Evolutionary conservation across 2,329 filamentous ascomycete genomes (phyloP).

Genomic region (Reticulascus tulasneorum): DNA sequence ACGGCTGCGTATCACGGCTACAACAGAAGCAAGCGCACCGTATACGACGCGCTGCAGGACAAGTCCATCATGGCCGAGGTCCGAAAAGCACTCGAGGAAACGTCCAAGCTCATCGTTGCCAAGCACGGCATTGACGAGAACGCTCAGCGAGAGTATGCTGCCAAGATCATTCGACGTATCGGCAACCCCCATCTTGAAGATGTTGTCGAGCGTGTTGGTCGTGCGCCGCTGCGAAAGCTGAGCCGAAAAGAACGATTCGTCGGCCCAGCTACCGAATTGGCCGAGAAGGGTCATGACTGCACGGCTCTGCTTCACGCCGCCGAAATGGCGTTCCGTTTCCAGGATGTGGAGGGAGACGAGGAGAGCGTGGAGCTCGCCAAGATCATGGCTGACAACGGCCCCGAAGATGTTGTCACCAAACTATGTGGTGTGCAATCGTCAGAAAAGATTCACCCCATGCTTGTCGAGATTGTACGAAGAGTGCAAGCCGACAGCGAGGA

Average conservation of each 20-base stretch:
- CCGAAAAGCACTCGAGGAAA: constrained; percentile 76
- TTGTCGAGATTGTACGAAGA: constrained; percentile 75
- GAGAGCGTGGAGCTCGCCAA: constrained; percentile 83
- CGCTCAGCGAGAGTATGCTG: constrained; percentile 81
- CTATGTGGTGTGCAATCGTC: constrained; percentile 74
- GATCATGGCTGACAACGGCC: constrained; percentile 70
- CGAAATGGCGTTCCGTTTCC: constrained; percentile 93
- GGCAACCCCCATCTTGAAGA: constrained; percentile 92
- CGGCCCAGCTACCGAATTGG: constrained; percentile 83
- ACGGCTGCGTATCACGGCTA: constrained; percentile 95
- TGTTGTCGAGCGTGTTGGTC: constrained; percentile 89
- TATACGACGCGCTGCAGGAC: constrained; percentile 85
- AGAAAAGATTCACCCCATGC: constrained; percentile 73
- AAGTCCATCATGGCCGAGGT: constrained; percentile 76
- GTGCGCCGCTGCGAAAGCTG: constrained; percentile 90
- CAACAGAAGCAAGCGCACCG: constrained; percentile 77
- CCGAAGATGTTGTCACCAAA: constrained; percentile 73
- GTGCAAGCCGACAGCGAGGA: constrained; percentile 66
- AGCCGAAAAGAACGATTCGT: constrained; percentile 95
- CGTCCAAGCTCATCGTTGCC: constrained; percentile 75
- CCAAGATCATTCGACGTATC: constrained; percentile 89
- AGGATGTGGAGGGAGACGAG: constrained; percentile 87
- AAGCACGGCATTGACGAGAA: constrained; percentile 76
- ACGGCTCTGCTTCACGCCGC: constrained; percentile 74
- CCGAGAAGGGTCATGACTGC: constrained; percentile 71